A percentile compares a stretch with the other conserved stretches of the same genome.
Evolutionary conservation across 495 filamentous ascomycete genomes (phyloP).

Genomic region (Neurospora sp.): DNA sequence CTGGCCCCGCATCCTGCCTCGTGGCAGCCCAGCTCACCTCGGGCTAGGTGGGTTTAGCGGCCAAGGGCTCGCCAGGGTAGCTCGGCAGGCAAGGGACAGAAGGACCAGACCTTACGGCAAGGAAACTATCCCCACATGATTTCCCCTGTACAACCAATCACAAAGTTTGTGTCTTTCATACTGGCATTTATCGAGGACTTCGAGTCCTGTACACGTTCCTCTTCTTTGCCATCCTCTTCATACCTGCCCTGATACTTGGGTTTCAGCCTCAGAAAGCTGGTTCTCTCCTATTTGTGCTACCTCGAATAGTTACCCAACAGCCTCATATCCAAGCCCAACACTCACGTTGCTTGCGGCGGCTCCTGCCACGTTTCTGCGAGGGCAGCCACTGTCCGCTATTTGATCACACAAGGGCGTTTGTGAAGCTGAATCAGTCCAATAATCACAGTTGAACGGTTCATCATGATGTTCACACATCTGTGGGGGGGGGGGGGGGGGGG

Average conservation of each 20-base stretch:
- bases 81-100: neutral
- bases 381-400: neutral
- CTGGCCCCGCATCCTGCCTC: neutral
- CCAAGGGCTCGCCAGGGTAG: neutral
- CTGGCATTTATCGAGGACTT: no score
- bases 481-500: no score
- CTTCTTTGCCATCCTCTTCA: neutral
- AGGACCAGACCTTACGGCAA: neutral
- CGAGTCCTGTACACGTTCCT: neutral
- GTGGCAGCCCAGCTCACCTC: neutral
- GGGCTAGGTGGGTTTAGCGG: neutral
- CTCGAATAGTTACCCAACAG: neutral
- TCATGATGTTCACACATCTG: neutral
- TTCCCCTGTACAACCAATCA: neutral
- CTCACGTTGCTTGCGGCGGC: neutral
- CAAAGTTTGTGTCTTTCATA: neutral
- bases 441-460: neutral
- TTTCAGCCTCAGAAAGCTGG: neutral
- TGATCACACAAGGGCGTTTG: neutral
- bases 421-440: neutral
- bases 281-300: neutral
- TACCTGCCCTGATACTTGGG: neutral
- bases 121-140: neutral
- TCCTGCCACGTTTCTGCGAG: neutral
- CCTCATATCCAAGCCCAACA: neutral